These are phyloP conservation scores for Amanita pallidorosea DNA, from an alignment of 768 basidiomycete genomes.

Conservation along the genomic window DNA sequence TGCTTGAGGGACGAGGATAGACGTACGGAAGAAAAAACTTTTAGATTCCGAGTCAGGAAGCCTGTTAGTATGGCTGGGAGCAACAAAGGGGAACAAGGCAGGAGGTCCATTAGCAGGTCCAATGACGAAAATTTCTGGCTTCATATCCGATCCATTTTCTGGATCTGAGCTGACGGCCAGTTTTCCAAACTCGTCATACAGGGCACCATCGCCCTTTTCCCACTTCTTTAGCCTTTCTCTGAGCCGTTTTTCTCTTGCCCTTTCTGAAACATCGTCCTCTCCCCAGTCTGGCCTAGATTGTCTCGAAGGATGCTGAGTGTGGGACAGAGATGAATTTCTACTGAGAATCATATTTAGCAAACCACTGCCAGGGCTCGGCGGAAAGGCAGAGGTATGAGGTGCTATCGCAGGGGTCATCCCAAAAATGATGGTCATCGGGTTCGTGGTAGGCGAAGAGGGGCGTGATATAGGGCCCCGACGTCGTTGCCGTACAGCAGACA, in stretches of 20 bases:
- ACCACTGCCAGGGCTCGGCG: conserved; percentile 20
- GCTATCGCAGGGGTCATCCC: conserved; percentile 77
- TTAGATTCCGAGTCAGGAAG: conserved; percentile 16
- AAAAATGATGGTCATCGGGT: conserved; percentile 77
- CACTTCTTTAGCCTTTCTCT: conserved; percentile 62
- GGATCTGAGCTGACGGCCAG: conserved; percentile 30
- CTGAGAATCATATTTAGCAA: conserved; percentile 37
- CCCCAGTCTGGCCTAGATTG: conserved; percentile 42
- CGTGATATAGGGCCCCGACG: conserved; percentile 55
- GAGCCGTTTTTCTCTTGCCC: conserved; percentile 62
- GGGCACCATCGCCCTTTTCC: conserved; percentile 50
- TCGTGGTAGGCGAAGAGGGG: conserved; percentile 45
- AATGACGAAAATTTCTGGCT: conserved; percentile 40
- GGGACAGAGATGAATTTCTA: conserved; percentile 21
- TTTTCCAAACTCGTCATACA: conserved; percentile 56
- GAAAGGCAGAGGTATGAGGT: conserved; percentile 24
- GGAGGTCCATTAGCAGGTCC: conserved; percentile 28
- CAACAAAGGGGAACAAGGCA: conserved; percentile 23
- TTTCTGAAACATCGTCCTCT: conserved; percentile 56
- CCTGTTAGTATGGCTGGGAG: conserved; percentile 11
- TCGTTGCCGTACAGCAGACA: conserved; percentile 68
- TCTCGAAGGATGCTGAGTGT: conserved; percentile 21
- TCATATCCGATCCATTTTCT: conserved; percentile 17
- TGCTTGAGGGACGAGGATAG: conserved; percentile 52
- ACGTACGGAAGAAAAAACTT: conserved; percentile 51